Percentiles rank a stretch among this genome's conserved stretches.
Evolutionary conservation across 345 rosid species (phyloP).

Genomic region (Corymbia maculata): DNA sequence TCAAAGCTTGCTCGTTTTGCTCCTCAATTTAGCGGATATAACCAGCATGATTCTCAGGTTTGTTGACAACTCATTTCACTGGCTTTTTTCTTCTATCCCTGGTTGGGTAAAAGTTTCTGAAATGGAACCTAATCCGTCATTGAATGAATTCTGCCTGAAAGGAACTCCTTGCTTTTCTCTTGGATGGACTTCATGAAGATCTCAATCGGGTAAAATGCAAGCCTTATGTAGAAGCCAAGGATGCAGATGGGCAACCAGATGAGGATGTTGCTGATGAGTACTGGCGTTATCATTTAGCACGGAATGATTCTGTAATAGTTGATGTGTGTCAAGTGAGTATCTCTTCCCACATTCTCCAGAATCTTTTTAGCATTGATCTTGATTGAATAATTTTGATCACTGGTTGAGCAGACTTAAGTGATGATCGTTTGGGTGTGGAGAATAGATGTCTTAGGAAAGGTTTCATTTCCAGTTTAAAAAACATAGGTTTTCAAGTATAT

Average conservation of each 20-base stretch:
- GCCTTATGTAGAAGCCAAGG: conserved; percentile 87
- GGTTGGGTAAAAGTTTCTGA: background rate
- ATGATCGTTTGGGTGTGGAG: background rate
- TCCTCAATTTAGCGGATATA: conserved; percentile 90
- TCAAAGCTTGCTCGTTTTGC: conserved; percentile 95
- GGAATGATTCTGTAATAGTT: conserved; percentile 87
- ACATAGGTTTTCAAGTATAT: background rate
- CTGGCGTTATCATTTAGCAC: conserved; percentile 86
- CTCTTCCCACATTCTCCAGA: conserved; percentile 9
- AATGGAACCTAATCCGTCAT: background rate
- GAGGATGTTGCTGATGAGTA: conserved; percentile 94
- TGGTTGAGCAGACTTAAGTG: background rate
- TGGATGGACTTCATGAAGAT: conserved; percentile 99
- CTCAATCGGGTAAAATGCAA: conserved; percentile 88
- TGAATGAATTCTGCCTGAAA: conserved; percentile 20
- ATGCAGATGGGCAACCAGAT: conserved; percentile 73
- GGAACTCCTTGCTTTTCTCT: conserved; percentile 92
- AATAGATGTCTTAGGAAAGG: background rate
- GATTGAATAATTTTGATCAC: background rate
- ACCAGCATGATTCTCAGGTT: conserved; percentile 99
- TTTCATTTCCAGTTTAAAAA: background rate
- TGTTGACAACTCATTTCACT: conserved; percentile 1
- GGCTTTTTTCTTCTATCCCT: background rate
- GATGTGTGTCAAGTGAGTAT: conserved; percentile 79
- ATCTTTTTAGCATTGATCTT: conserved; percentile 5